Evolutionary conservation across 108 stramenopile species (phyloP).

Genomic region (Fragilariopsis cylindrus): DNA sequence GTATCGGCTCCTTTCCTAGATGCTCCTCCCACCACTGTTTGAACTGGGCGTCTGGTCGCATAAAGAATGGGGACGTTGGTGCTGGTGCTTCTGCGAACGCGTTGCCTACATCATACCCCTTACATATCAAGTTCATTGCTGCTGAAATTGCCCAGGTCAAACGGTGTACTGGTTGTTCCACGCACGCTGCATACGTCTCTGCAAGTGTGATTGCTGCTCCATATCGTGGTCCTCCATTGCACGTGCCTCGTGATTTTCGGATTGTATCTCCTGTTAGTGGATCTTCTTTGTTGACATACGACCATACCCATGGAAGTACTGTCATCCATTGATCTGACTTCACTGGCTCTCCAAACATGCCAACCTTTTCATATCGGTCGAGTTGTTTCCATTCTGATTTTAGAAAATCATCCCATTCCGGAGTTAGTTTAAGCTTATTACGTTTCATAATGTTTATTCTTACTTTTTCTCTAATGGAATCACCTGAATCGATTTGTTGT

Average conservation of each 20-base stretch:
- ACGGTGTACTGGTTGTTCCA: conserved; percentile 35
- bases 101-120: conserved; percentile 39
- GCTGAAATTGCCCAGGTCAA: conserved; percentile 38
- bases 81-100: conserved; percentile 41
- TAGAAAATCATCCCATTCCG: background rate
- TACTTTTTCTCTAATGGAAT: background rate
- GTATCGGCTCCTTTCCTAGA: background rate
- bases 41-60: conserved; percentile 34
- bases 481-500: background rate
- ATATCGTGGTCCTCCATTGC: conserved; percentile 23
- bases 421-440: background rate
- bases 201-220: background rate
- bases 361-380: no score
- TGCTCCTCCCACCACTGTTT: conserved; percentile 26
- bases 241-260: conserved; percentile 9
- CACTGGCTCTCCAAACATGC: no score
- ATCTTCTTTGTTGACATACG: conserved; percentile 8
- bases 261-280: background rate
- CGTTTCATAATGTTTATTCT: conserved; percentile 1
- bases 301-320: no score
- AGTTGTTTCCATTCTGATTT: no score
- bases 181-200: conserved; percentile 19
- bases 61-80: conserved; percentile 27
- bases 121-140: conserved; percentile 4
- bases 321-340: no score